Percentiles rank a stretch among this genome's conserved stretches.
Conservation (phyloP, 768 basidiomycete species). For the Xerocomellus chrysenteron region DNA sequence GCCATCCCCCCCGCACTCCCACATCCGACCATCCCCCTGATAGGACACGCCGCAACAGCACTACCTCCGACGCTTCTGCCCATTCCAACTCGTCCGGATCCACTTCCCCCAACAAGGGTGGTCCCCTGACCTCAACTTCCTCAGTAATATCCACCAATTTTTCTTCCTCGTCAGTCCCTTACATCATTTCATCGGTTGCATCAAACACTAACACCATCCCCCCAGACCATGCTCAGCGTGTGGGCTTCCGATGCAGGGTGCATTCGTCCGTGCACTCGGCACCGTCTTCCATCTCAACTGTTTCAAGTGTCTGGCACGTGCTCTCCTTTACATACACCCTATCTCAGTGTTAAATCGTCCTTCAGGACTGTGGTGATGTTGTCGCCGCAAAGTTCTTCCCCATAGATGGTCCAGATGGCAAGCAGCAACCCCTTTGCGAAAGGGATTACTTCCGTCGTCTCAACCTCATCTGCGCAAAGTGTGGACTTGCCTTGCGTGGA, state of each 20-base stretch:
- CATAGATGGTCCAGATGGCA: conserved; percentile 86
- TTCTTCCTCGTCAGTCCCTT: conserved; percentile 55
- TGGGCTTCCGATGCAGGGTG: conserved; percentile 84
- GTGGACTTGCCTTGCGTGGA: conserved; percentile 88
- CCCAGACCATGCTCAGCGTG: conserved; percentile 72
- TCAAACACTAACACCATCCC: not conserved
- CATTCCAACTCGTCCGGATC: conserved; percentile 54
- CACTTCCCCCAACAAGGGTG: conserved; percentile 37
- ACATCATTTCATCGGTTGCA: conserved; percentile 8
- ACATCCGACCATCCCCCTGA: conserved; percentile 55
- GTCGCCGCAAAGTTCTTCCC: conserved; percentile 99
- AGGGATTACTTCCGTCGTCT: conserved; percentile 96
- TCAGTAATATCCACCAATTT: conserved; percentile 53
- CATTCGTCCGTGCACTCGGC: conserved; percentile 92
- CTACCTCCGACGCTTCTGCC: conserved; percentile 52
- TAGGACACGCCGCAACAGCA: conserved; percentile 45
- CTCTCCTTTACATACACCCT: not conserved
- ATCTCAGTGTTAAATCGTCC: conserved; percentile 3
- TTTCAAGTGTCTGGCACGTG: conserved; percentile 92
- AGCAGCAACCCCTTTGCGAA: conserved; percentile 95
- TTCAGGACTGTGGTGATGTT: conserved; percentile 91
- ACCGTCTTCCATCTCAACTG: conserved; percentile 96
- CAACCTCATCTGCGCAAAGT: conserved; percentile 95
- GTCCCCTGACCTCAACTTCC: conserved; percentile 52
- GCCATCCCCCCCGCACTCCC: conserved; percentile 48